Conservation (phyloP, 129 eudicot species). For the Chrysanthemum makinoi region DNA sequence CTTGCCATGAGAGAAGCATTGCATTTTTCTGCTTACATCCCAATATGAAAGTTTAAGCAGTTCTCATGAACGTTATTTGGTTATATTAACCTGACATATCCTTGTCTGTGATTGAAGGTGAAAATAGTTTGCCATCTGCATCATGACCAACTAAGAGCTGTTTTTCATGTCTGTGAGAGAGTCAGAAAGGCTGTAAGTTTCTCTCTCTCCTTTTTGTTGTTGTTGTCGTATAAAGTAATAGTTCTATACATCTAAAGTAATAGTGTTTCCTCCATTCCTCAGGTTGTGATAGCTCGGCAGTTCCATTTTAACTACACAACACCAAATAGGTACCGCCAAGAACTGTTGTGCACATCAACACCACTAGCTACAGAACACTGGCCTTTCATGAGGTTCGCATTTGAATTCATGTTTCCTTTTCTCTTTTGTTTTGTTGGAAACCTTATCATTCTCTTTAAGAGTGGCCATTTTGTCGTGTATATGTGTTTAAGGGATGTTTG, state of each 20-base stretch:
- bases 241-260: background rate
- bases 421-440: background rate
- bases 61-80: background rate
- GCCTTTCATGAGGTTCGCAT: constrained; percentile 70
- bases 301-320: constrained; percentile 87
- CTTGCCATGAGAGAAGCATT: background rate
- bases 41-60: background rate
- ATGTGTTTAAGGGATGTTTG: too few relatives aligned
- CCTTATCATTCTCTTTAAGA: background rate
- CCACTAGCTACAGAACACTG: constrained; percentile 80
- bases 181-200: constrained; percentile 85
- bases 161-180: constrained; percentile 89
- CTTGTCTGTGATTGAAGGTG: constrained; percentile 46
- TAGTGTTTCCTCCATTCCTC: background rate
- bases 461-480: too few relatives aligned
- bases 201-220: background rate
- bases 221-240: background rate
- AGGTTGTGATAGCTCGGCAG: constrained; percentile 83
- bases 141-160: constrained; percentile 93
- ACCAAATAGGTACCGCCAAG: constrained; percentile 92
- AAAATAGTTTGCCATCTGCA: constrained; percentile 90
- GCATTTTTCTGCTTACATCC: background rate
- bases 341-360: constrained; percentile 72
- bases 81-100: constrained; percentile 13
- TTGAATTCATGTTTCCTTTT: background rate